Evolutionary conservation across 306 rosid species (phyloP).

Genomic region (Cicer arietinum): DNA sequence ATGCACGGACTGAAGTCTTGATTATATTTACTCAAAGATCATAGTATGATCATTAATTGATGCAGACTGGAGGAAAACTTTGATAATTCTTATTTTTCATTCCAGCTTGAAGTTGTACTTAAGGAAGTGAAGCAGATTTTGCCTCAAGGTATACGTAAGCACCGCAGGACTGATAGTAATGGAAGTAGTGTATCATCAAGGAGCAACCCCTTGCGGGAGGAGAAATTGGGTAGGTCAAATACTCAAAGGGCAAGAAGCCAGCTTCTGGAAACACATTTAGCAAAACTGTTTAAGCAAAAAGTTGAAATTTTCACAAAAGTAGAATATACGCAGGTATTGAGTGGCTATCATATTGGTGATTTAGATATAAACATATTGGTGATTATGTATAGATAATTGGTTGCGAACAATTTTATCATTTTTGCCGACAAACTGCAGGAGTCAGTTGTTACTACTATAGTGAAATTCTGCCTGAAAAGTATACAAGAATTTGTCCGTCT

Average conservation of each 20-base stretch:
- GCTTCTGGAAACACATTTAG: slow-evolving; percentile 94
- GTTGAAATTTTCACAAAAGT: slow-evolving; percentile 95
- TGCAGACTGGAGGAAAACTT: slow-evolving; percentile 34
- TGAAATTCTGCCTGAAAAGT: slow-evolving; percentile 89
- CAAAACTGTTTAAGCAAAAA: slow-evolving; percentile 90
- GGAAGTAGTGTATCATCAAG: slow-evolving; percentile 90
- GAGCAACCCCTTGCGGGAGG: slow-evolving; percentile 88
- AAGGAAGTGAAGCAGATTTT: slow-evolving; percentile 84
- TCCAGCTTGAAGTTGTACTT: slow-evolving; percentile 73
- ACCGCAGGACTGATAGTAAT: slow-evolving; percentile 80
- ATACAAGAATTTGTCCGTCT: slow-evolving; percentile 86
- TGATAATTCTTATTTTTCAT: slow-evolving; percentile 37
- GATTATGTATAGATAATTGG: slow-evolving; percentile 20
- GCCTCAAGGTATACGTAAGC: slow-evolving; percentile 76
- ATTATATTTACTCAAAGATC: slow-evolving; percentile 25
- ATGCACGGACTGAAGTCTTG: slow-evolving; percentile 23
- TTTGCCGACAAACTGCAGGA: slow-evolving; percentile 64
- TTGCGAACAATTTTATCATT: slow-evolving; percentile 40
- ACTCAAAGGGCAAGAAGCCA: slow-evolving; percentile 94
- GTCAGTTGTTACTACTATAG: slow-evolving; percentile 79
- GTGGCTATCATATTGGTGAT: slow-evolving; percentile 37
- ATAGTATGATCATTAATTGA: slow-evolving; percentile 29
- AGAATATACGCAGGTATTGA: slow-evolving; percentile 85
- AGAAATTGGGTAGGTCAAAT: slow-evolving; percentile 71
- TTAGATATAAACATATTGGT: slow-evolving; percentile 24